These are phyloP conservation scores for Adansonia gregorii DNA, from an alignment of 441 rosid species.

Conservation along the genomic window DNA sequence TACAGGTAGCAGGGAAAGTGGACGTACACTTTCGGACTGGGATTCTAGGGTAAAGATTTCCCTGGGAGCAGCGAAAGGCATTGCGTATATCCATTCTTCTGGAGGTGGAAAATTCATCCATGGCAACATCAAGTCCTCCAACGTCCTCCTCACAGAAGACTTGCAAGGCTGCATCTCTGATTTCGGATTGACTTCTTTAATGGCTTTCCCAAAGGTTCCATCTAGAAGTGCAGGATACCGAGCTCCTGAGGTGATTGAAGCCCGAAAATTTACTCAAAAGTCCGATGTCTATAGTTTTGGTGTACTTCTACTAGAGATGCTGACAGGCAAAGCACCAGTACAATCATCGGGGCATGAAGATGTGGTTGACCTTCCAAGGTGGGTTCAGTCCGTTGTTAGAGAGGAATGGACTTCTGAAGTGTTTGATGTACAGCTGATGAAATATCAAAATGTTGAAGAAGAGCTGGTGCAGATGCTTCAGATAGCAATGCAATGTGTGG, in stretches of 20 bases:
- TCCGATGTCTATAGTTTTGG: slow-evolving; percentile 77
- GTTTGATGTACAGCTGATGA: slow-evolving; percentile 67
- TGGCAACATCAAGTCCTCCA: slow-evolving; percentile 76
- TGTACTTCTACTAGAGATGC: slow-evolving; percentile 67
- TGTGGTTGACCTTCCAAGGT: slow-evolving; percentile 68
- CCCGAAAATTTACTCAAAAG: slow-evolving; percentile 58
- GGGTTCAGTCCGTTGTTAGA: slow-evolving; percentile 83
- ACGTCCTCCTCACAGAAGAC: slow-evolving; percentile 62
- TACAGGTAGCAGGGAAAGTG: slow-evolving; percentile 53
- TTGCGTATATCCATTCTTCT: slow-evolving; percentile 55
- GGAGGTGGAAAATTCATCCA: slow-evolving; percentile 59
- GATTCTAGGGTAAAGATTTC: slow-evolving; percentile 58
- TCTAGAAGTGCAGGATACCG: slow-evolving; percentile 69
- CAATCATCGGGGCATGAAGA: slow-evolving; percentile 60
- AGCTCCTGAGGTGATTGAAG: slow-evolving; percentile 67
- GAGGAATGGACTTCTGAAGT: slow-evolving; percentile 90
- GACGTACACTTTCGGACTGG: slow-evolving; percentile 53
- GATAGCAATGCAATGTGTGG: slow-evolving; percentile 73
- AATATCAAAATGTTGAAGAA: slow-evolving; percentile 62
- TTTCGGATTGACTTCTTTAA: slow-evolving; percentile 62
- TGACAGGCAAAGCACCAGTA: slow-evolving; percentile 71
- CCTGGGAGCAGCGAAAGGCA: slow-evolving; percentile 55
- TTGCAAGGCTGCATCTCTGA: slow-evolving; percentile 64
- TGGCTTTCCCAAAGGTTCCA: slow-evolving; percentile 54
- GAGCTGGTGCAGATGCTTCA: slow-evolving; percentile 84